phyloP scores from a whole-genome alignment of 1,139 yeast species.

The Lodderomyces elongisporus region DNA sequence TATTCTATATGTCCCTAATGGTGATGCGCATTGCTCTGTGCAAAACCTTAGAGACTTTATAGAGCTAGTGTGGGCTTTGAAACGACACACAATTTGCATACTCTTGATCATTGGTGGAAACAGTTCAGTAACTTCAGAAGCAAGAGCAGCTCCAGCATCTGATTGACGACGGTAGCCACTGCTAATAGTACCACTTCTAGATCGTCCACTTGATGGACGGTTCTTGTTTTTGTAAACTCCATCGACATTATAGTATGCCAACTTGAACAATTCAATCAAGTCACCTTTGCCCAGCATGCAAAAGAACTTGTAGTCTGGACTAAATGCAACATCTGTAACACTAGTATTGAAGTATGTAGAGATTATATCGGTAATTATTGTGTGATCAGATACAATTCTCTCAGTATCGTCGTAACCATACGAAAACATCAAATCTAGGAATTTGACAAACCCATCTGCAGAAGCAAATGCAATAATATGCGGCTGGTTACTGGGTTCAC shows the following conservation, averaged over 20 bases:
- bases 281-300: constrained; percentile 56
- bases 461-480: constrained; percentile 52
- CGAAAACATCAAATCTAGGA: constrained; percentile 45
- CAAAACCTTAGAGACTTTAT: constrained; percentile 45
- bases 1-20: constrained; percentile 46
- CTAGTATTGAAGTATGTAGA: constrained; percentile 69
- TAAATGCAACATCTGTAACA: constrained; percentile 50
- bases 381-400: constrained; percentile 10
- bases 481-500: constrained; percentile 23
- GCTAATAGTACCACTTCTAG: constrained; percentile 37
- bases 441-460: constrained; percentile 62
- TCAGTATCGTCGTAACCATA: constrained; percentile 17
- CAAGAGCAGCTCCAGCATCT: neutral
- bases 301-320: constrained; percentile 62
- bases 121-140: neutral
- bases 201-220: constrained; percentile 23
- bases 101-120: constrained; percentile 40
- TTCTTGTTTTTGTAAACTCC: constrained; percentile 23
- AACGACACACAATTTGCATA: constrained; percentile 40
- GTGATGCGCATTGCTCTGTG: no score
- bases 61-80: constrained; percentile 69
- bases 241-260: constrained; percentile 37
- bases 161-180: constrained; percentile 20
- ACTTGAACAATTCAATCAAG: constrained; percentile 50
- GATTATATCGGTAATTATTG: constrained; percentile 48